Evolutionary conservation across 1,139 yeast species (phyloP).

Genomic region (Scheffersomyces illinoinensis): DNA sequence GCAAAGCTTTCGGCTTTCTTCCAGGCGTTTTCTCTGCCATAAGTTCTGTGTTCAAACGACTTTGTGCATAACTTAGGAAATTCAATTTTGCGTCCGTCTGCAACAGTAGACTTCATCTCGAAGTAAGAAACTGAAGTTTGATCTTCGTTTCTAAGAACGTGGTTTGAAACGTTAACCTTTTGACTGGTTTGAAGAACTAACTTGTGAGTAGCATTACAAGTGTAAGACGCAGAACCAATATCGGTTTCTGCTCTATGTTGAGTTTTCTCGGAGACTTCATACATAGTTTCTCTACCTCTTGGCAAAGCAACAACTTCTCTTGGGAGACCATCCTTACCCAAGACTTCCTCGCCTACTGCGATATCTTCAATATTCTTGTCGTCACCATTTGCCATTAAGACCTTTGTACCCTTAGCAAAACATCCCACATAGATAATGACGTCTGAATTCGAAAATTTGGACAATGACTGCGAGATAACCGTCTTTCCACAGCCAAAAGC

Average conservation of each 20-base stretch:
- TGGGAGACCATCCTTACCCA: conserved; percentile 45
- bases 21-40: conserved; percentile 14
- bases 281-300: conserved; percentile 42
- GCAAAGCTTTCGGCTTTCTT: conserved; percentile 19
- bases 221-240: conserved; percentile 21
- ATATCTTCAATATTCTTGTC: conserved; percentile 32
- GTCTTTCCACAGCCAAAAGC: conserved; percentile 99
- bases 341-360: conserved; percentile 36
- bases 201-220: conserved; percentile 34
- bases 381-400: conserved; percentile 43
- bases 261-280: conserved; percentile 27
- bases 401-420: conserved; percentile 37
- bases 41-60: conserved; percentile 12
- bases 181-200: conserved; percentile 28
- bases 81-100: conserved; percentile 9
- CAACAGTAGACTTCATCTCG: not conserved
- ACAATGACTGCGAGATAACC: conserved; percentile 95
- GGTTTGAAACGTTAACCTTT: conserved; percentile 12
- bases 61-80: conserved; percentile 15
- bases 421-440: conserved; percentile 92
- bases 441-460: conserved; percentile 96
- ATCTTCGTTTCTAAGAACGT: conserved; percentile 8
- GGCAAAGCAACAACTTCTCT: conserved; percentile 42
- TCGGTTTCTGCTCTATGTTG: conserved; percentile 7
- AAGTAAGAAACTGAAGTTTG: conserved; percentile 23